phyloP scores from a whole-genome alignment of 805 yeast species.

The Zygotorulaspora florentina region DNA sequence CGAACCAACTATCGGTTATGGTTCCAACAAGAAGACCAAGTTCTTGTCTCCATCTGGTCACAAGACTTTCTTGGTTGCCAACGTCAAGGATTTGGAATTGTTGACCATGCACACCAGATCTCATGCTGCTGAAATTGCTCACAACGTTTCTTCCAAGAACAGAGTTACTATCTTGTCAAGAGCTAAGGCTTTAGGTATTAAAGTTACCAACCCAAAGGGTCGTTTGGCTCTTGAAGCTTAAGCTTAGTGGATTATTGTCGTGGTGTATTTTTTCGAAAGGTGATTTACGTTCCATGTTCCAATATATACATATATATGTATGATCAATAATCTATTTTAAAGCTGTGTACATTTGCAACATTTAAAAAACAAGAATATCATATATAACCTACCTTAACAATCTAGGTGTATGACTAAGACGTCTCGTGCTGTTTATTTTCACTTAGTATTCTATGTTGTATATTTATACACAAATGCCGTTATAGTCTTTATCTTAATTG shows the following conservation, averaged over 20 bases:
- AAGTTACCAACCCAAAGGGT: conserved; percentile 99
- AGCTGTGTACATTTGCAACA: conserved; percentile 13
- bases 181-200: conserved; percentile 97
- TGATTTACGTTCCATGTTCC: neutral
- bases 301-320: conserved; percentile 6
- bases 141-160: conserved; percentile 97
- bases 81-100: conserved; percentile 90
- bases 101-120: conserved; percentile 95
- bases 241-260: conserved; percentile 23
- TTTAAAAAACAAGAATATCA: neutral
- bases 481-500: too few relatives aligned
- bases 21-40: conserved; percentile 98
- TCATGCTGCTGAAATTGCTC: conserved; percentile 99
- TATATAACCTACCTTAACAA: neutral
- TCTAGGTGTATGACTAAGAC: too few relatives aligned
- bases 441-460: neutral
- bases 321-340: conserved; percentile 8
- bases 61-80: conserved; percentile 92
- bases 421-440: too few relatives aligned
- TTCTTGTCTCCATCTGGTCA: conserved; percentile 96
- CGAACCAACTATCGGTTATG: conserved; percentile 99
- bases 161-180: conserved; percentile 93
- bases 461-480: neutral
- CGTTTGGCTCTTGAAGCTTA: conserved; percentile 97
- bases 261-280: conserved; percentile 5